Evolutionary conservation across 1,139 yeast species (phyloP), one percentile per base, ranked within the genome.

Genomic region (Geotrichum restrictum): DNA sequence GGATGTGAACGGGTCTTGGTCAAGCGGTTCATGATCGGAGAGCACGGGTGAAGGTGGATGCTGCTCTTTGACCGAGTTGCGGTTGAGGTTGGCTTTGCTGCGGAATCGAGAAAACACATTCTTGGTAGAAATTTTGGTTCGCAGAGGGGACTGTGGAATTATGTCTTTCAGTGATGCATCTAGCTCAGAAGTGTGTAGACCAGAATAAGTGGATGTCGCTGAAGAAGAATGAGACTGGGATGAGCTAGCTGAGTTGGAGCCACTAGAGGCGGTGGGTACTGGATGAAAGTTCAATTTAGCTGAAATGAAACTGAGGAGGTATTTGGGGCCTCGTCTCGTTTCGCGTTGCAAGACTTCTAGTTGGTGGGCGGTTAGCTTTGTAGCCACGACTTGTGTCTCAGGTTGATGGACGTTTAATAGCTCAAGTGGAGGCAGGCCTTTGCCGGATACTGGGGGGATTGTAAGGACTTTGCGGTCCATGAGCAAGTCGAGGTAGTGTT

Each of bases 391-490:
- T 27, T 27, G 36, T 2, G 16, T 34, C 11, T 41, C 43, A 11
- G 13, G 18, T 22, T 38, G 24, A 11, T 33, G 40, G 22, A 40
- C 14, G 37, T 39, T 46, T 37, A 38, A 38, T 18, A 16, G 2
- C 18, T 48, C 51, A 5, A 49, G 18, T 3, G 52, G 45, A 3
- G 48, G 52, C 27, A 49, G 16, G n/a, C 52, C 52, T 18, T 18
- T 10, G 14, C n/a, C 16, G 7, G 16, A 16, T 10, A 49, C 43
- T 6, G 52, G 52, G 8, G 52, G 52, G 11, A 49, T 49, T 11
- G 21, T 18, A 14, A 34, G 37, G 21, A 29, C 21, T 11, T 11
- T 31, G n/a, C 52, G 43, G n/a, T 36, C 37, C 8, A 16, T 27
- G 11, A 49, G 37, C 8, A 18, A 16, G 11, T 34, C 44, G 4